Percentiles rank a stretch among this genome's conserved stretches.
Conservation (phyloP, 805 yeast genomes). For the Cyberlindnera veronae region DNA sequence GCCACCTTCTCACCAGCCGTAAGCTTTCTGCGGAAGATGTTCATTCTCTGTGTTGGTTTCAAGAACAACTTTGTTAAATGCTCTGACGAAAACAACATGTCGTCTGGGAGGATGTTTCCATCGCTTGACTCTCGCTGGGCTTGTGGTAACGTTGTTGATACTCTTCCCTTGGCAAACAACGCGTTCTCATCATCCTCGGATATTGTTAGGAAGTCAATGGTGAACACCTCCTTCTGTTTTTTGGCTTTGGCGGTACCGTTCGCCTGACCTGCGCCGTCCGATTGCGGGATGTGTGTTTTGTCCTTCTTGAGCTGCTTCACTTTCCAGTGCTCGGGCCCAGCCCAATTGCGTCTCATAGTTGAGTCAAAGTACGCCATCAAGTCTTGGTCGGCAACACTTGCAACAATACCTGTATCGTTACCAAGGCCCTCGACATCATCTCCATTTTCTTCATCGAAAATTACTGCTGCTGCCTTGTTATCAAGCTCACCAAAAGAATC, state of each 20-base stretch:
- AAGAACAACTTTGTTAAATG: conserved; percentile 63
- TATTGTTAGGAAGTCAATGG: conserved; percentile 40
- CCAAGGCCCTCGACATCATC: conserved; percentile 20
- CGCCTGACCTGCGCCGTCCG: neutral
- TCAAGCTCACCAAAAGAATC: conserved; percentile 18
- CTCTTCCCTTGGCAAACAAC: conserved; percentile 36
- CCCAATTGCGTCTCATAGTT: conserved; percentile 67
- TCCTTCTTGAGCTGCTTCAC: conserved; percentile 50
- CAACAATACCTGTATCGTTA: conserved; percentile 16
- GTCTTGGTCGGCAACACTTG: conserved; percentile 48
- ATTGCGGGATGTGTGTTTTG: conserved; percentile 1
- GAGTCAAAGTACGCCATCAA: conserved; percentile 80
- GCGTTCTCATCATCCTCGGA: conserved; percentile 32
- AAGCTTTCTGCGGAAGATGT: conserved; percentile 26
- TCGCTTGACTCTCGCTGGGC: conserved; percentile 39
- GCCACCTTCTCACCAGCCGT: neutral
- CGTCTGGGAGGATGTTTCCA: conserved; percentile 63
- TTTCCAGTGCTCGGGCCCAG: conserved; percentile 94
- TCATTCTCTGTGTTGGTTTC: conserved; percentile 54
- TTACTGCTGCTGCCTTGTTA: conserved; percentile 17
- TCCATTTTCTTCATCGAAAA: conserved; percentile 20
- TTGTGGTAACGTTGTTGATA: conserved; percentile 36
- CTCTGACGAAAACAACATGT: conserved; percentile 65
- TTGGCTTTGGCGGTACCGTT: conserved; percentile 6
- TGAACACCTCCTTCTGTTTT: conserved; percentile 32